Conservation (phyloP, 1,139 yeast species). For the Torulaspora globosa region DNA sequence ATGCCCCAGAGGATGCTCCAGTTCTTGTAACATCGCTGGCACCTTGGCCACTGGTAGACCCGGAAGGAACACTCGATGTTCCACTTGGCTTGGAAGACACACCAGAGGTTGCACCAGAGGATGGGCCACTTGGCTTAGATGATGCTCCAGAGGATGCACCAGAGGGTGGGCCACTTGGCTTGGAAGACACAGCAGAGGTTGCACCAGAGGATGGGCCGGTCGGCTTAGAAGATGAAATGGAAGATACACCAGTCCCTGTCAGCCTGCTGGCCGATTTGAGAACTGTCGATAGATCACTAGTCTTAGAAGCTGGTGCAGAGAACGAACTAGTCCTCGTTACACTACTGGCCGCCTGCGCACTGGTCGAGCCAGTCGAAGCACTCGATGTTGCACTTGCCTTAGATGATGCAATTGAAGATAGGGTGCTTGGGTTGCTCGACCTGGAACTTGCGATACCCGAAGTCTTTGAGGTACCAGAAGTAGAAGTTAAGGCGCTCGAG, state of each 20-base stretch:
- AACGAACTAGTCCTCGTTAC: neutral
- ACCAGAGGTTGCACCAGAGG: too few species aligned
- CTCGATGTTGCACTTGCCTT: neutral
- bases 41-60: neutral
- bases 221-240: neutral
- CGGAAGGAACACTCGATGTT: neutral
- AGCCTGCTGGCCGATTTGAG: neutral
- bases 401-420: too few species aligned
- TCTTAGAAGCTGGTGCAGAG: too few species aligned
- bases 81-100: too few species aligned
- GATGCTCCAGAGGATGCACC: too few species aligned
- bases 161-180: neutral
- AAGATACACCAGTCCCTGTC: neutral
- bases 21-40: neutral
- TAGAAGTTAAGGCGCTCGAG: neutral
- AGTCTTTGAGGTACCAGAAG: neutral
- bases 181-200: neutral
- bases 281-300: too few species aligned
- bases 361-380: neutral
- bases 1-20: neutral
- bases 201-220: neutral
- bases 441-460: too few species aligned
- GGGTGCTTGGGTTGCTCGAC: neutral
- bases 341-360: neutral
- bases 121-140: too few species aligned